Conservation (phyloP, 164 flowering plant species). For the Vitis rupestris region DNA sequence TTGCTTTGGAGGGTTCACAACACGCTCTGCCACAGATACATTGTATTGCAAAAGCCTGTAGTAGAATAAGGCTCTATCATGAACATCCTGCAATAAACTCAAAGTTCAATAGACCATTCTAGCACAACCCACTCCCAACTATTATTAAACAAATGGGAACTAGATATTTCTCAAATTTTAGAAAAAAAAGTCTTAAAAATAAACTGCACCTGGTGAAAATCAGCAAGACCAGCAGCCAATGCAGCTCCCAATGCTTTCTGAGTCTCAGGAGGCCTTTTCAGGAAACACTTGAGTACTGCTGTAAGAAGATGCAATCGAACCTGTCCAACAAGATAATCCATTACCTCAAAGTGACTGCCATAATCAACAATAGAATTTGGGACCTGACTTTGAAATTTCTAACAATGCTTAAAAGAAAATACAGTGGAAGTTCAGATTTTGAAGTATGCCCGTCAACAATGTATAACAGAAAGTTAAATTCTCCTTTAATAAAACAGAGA, state of each 20-base stretch:
- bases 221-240: conserved; percentile 86
- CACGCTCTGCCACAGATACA: conserved; percentile 74
- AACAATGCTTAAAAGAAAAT: too few relatives aligned
- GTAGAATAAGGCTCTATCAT: conserved; percentile 95
- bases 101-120: conserved; percentile 11
- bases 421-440: too few relatives aligned
- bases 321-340: conserved; percentile 34
- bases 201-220: conserved; percentile 81
- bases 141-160: background rate
- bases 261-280: conserved; percentile 94
- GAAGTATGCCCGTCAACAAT: too few relatives aligned
- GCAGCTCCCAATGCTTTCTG: conserved; percentile 90
- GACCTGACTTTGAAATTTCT: too few relatives aligned
- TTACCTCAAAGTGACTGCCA: background rate
- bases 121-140: background rate
- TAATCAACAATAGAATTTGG: background rate
- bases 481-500: too few relatives aligned
- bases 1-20: conserved; percentile 96
- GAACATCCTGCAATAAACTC: conserved; percentile 88
- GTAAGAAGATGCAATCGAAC: conserved; percentile 95
- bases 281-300: conserved; percentile 90
- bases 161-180: background rate
- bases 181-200: background rate
- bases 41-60: conserved; percentile 86
- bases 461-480: too few relatives aligned